These are phyloP conservation scores for Ammopiptanthus mongolicus DNA, from an alignment of 306 rosid genomes.

Conservation along the genomic window DNA sequence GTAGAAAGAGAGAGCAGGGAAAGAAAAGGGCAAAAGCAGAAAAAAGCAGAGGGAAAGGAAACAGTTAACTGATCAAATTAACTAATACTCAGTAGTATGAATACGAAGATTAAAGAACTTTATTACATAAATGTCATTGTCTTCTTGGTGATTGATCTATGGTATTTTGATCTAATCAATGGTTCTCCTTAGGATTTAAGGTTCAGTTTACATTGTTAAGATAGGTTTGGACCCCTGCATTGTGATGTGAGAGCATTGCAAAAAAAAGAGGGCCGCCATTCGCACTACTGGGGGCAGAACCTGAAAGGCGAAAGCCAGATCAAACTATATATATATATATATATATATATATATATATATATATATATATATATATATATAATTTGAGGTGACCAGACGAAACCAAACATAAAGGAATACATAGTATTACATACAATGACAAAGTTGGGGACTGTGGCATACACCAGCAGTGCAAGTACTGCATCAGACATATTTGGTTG, in stretches of 20 bases:
- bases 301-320: too few relatives aligned
- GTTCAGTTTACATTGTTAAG: neutral
- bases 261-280: neutral
- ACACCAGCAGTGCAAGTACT: neutral
- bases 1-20: neutral
- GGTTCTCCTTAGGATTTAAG: neutral
- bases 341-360: too few relatives aligned
- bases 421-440: too few relatives aligned
- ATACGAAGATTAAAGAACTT: neutral
- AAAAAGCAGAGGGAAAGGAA: neutral
- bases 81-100: neutral
- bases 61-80: neutral
- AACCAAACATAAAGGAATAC: too few relatives aligned
- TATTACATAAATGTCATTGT: neutral
- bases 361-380: too few relatives aligned
- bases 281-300: neutral
- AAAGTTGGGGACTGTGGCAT: too few relatives aligned
- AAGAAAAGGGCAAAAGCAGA: neutral
- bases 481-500: too few relatives aligned
- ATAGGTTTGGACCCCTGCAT: neutral
- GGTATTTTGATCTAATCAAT: neutral
- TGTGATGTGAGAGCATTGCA: neutral
- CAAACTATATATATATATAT: too few relatives aligned
- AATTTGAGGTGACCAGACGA: too few relatives aligned
- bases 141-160: neutral